phyloP scores from a whole-genome alignment of 345 rosid species.

The Sisymbrium altissimum region DNA sequence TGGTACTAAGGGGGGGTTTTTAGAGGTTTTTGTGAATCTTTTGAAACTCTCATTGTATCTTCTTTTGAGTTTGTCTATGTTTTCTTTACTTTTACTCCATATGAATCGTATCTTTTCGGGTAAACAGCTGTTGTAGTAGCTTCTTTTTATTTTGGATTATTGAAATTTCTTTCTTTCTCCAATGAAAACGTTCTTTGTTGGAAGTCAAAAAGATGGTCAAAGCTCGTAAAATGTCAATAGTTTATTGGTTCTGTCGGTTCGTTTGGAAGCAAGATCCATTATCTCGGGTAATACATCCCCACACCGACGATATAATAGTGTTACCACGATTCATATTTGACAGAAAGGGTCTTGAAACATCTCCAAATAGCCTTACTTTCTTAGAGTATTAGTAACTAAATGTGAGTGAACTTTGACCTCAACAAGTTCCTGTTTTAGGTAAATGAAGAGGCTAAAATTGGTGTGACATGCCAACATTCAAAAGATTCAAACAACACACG shows the following conservation, averaged over 20 bases:
- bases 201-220: background rate
- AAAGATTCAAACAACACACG: background rate
- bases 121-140: slow-evolving; percentile 3
- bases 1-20: background rate
- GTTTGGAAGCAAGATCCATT: slow-evolving; percentile 11
- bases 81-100: background rate
- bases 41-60: slow-evolving; percentile 3
- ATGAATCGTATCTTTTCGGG: background rate
- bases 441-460: background rate
- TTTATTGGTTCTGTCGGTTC: background rate
- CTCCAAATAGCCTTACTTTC: background rate
- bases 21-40: slow-evolving; percentile 18
- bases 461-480: background rate
- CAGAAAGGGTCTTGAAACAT: background rate
- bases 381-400: background rate
- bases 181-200: background rate
- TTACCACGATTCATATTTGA: background rate
- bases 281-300: background rate
- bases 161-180: background rate
- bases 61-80: slow-evolving; percentile 1
- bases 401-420: background rate
- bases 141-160: background rate
- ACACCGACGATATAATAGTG: background rate
- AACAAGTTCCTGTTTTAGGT: background rate
- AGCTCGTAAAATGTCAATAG: background rate